Evolutionary conservation across 495 filamentous ascomycete species (phyloP).

Genomic region (Jackrogersella multiformis): DNA sequence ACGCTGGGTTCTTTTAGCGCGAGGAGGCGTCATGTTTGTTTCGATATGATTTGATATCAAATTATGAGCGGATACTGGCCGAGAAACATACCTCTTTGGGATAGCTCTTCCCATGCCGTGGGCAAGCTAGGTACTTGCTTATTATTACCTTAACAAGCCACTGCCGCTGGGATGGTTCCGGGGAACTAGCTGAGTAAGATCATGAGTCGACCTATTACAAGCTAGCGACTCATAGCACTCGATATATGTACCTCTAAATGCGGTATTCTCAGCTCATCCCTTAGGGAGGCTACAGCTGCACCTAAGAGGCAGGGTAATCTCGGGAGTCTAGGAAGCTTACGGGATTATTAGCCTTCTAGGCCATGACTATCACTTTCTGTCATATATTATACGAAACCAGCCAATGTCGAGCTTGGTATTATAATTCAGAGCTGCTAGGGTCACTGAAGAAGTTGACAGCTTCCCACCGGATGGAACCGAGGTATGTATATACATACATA

Average conservation of each 20-base stretch:
- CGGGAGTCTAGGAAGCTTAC: conserved; percentile 31
- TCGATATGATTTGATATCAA: conserved; percentile 23
- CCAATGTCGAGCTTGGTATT: conserved; percentile 32
- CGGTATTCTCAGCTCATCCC: conserved; percentile 30
- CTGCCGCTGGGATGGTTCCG: conserved; percentile 18
- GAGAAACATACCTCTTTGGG: conserved; percentile 16
- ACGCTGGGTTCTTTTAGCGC: conserved; percentile 26
- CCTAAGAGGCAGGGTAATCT: conserved; percentile 29
- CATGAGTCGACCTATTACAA: conserved; percentile 18
- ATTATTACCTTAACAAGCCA: conserved; percentile 10
- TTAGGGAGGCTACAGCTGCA: conserved; percentile 30
- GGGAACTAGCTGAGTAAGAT: conserved; percentile 16
- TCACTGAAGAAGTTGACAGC: conserved; percentile 35
- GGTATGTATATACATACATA: conserved; percentile 10
- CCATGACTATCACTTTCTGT: conserved; percentile 29
- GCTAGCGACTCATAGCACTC: conserved; percentile 8
- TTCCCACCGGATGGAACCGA: conserved; percentile 39
- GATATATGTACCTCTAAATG: too few species aligned
- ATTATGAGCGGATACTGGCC: conserved; percentile 33
- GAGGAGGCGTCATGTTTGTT: conserved; percentile 16
- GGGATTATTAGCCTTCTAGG: conserved; percentile 21
- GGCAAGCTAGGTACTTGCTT: conserved; percentile 20
- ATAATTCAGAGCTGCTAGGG: conserved; percentile 32
- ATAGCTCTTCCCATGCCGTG: conserved; percentile 3
- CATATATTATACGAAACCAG: conserved; percentile 21